Base-by-base conservation (phyloP, 441 rosid species). In the Aquilaria agallochum region DNA sequence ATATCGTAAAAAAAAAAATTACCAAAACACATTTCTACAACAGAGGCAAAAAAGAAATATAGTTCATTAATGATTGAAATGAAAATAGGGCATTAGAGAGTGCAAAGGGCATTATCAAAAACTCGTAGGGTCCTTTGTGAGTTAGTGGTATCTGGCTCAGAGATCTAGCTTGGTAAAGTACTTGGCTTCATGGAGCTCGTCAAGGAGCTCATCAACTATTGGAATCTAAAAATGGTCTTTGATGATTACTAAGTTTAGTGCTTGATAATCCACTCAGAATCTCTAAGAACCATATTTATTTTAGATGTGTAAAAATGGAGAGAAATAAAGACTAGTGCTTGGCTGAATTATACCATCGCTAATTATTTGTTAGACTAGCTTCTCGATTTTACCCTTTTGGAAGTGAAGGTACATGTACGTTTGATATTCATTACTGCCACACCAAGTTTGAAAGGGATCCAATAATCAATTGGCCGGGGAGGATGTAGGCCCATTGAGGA, bases 381-480 rank as follows among this genome's bases (percentile, higher is more conserved):
- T 30, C 13, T 60, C 64, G 20, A 60, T 31, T 9, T 60, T 42
- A 27, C 5, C 27, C 54, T 60, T 60, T 4, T 46, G 55, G 9
- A n/a, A 2, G 2, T 48, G 45, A 7, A 7, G 42, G 42, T 36
- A 36, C 0, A 0, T 30, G 13, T 32, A 60, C 5, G 55, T 53
- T 9, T 1, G 15, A 60, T 9, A 60, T 60, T 60, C 2, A 48
- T 15, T 2, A 27, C 27, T n/a, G 5, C 10, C 0, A n/a, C 34
- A 2, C 30, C 31, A 2, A 7, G 56, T 5, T 13, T 12, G 3
- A 48, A 48, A 3, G 51, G 12, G n/a, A 48, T 48, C n/a, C 13
- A 3, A 9, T 48, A 3, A 11, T 48, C 51, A 7, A 4, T 36
- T 36, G 27, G 27, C 1, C 7, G 5, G 1, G 5, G 42, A 36